A percentile compares a stretch with the other conserved stretches of the same genome.
Conservation (phyloP, 441 rosid genomes). For the Populus tomentosa region DNA sequence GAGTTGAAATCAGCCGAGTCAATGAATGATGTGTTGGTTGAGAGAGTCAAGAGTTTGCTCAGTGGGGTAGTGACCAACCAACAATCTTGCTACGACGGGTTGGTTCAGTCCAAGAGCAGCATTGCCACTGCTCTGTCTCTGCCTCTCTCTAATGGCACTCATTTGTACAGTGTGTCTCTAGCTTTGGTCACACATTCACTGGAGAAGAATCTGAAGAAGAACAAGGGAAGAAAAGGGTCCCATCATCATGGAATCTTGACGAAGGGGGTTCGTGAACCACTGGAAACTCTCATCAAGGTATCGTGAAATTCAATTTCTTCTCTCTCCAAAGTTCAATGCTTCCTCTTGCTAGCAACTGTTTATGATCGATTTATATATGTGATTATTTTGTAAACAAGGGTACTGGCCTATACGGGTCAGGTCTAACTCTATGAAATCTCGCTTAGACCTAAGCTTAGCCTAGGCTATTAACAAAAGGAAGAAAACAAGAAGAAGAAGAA, state of each 20-base stretch:
- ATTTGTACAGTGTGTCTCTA: conserved; percentile 51
- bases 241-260: conserved; percentile 9
- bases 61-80: conserved; percentile 68
- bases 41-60: conserved; percentile 42
- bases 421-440: not conserved
- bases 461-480: not conserved
- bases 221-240: conserved; percentile 13
- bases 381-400: too few species aligned
- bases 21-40: conserved; percentile 35
- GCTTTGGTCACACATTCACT: conserved; percentile 46
- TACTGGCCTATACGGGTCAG: not conserved
- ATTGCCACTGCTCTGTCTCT: conserved; percentile 26
- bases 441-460: not conserved
- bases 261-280: conserved; percentile 42
- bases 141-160: conserved; percentile 34
- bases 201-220: conserved; percentile 29
- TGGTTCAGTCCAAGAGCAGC: conserved; percentile 39
- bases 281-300: conserved; percentile 52
- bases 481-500: too few species aligned
- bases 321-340: not conserved
- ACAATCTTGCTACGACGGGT: conserved; percentile 57
- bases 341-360: not conserved
- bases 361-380: not conserved
- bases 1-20: conserved; percentile 34
- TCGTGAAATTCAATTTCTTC: not conserved